Percentiles rank a stretch among this genome's conserved stretches.
Conservation (phyloP, 1,284 basidiomycete species). For the Ceratobasidium sp. region DNA sequence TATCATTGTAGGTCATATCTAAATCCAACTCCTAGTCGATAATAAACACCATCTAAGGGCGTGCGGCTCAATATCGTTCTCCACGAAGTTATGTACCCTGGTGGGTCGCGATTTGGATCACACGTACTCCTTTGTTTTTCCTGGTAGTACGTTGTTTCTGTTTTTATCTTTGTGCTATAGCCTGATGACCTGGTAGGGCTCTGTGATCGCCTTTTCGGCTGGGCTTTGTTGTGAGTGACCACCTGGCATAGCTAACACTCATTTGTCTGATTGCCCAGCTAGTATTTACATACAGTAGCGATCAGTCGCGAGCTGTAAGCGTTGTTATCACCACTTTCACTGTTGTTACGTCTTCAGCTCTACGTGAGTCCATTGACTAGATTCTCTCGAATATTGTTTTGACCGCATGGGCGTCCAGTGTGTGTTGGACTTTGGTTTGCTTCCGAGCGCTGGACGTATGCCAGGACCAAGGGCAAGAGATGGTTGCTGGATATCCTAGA, state of each 20-base stretch:
- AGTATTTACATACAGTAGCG: conserved; percentile 46
- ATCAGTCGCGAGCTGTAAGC: conserved; percentile 24
- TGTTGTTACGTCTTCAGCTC: conserved; percentile 43
- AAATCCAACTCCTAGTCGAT: not conserved
- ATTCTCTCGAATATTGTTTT: not conserved
- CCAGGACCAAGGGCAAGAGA: conserved; percentile 46
- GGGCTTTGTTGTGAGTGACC: conserved; percentile 46
- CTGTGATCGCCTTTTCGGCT: conserved; percentile 49
- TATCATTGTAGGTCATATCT: conserved; percentile 46
- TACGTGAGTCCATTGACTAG: conserved; percentile 23
- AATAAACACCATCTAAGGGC: conserved; percentile 32
- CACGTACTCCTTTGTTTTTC: conserved; percentile 47
- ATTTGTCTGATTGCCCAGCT: not conserved
- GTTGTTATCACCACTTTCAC: conserved; percentile 46
- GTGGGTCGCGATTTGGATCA: conserved; percentile 82
- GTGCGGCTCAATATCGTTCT: conserved; percentile 74
- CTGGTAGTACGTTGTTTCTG: conserved; percentile 33
- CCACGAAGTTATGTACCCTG: conserved; percentile 76
- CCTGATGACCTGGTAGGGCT: conserved; percentile 9
- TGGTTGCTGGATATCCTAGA: conserved; percentile 46
- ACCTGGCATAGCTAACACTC: conserved; percentile 11
- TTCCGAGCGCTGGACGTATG: conserved; percentile 47
- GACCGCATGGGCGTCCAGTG: not conserved
- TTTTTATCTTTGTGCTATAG: not conserved
- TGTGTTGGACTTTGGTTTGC: conserved; percentile 49